phyloP scores from a whole-genome alignment of 2,329 filamentous ascomycete genomes.

The Aspergillus sp. region DNA sequence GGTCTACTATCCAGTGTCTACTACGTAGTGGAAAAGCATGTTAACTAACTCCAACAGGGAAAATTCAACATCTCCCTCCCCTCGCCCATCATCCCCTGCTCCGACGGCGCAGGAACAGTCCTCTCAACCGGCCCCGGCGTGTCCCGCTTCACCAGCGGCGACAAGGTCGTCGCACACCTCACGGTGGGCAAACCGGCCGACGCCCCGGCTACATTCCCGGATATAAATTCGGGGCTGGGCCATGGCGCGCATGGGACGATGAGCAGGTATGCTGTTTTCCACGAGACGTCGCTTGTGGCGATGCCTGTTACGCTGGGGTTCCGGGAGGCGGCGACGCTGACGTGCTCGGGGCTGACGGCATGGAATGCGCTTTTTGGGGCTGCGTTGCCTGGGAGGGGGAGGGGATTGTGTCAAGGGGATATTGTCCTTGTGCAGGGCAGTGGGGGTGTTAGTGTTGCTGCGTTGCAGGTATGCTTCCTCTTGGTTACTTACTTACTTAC shows the following conservation, averaged over 20 bases:
- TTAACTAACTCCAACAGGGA: slow-evolving; percentile 31
- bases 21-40: neutral
- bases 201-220: slow-evolving; percentile 39
- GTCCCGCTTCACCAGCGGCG: slow-evolving; percentile 51
- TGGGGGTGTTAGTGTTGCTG: slow-evolving; percentile 54
- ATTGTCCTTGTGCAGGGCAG: slow-evolving; percentile 55
- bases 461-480: slow-evolving; percentile 40
- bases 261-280: slow-evolving; percentile 48
- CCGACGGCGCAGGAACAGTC: slow-evolving; percentile 43
- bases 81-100: slow-evolving; percentile 44
- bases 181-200: slow-evolving; percentile 47
- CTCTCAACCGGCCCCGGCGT: slow-evolving; percentile 52
- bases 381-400: slow-evolving; percentile 25
- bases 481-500: neutral
- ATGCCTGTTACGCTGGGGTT: slow-evolving; percentile 49
- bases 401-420: slow-evolving; percentile 31
- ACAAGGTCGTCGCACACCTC: slow-evolving; percentile 55
- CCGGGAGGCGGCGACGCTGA: slow-evolving; percentile 48
- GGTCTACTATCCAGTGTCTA: neutral
- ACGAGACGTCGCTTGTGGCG: slow-evolving; percentile 50
- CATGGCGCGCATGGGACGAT: slow-evolving; percentile 49
- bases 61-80: slow-evolving; percentile 46
- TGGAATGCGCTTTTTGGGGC: slow-evolving; percentile 56
- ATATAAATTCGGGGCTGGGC: slow-evolving; percentile 45
- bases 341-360: slow-evolving; percentile 48